Conservation (phyloP, 306 rosid genomes). For the Senna siamea region DNA sequence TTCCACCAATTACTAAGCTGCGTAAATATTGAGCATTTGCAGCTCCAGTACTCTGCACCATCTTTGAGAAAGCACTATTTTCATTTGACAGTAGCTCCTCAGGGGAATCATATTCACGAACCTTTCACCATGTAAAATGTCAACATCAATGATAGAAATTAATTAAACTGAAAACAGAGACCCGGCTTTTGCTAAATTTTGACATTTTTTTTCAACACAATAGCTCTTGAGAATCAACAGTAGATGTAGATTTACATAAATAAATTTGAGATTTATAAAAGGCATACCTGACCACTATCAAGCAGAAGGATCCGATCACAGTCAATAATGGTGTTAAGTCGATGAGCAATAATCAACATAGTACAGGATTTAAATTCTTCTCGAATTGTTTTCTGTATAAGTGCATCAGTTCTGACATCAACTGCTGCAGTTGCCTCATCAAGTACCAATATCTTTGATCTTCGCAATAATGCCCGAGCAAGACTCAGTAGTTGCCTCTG, state of each 20-base stretch:
- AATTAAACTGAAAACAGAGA: conserved; percentile 26
- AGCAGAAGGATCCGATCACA: conserved; percentile 83
- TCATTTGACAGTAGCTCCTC: conserved; percentile 64
- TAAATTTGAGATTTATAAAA: conserved; percentile 5
- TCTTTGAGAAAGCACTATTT: conserved; percentile 73
- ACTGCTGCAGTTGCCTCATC: conserved; percentile 98
- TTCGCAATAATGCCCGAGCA: conserved; percentile 81
- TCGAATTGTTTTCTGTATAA: conserved; percentile 85
- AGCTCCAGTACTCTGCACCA: conserved; percentile 90
- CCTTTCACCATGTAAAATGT: conserved; percentile 48
- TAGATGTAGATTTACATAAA: neutral
- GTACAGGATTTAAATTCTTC: conserved; percentile 91
- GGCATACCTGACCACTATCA: conserved; percentile 79
- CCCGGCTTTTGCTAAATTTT: neutral
- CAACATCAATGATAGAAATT: conserved; percentile 9
- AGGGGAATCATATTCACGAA: conserved; percentile 76
- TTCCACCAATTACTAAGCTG: conserved; percentile 52
- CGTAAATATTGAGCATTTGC: conserved; percentile 85
- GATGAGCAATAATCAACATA: conserved; percentile 91
- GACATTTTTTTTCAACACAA: neutral
- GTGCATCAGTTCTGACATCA: conserved; percentile 94
- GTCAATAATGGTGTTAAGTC: conserved; percentile 90
- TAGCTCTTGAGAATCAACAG: neutral
- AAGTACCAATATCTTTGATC: conserved; percentile 92
- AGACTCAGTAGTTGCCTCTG: conserved; percentile 94